These are phyloP conservation scores for Luvunga scandens DNA, from an alignment of 345 rosid species.

Conservation along the genomic window DNA sequence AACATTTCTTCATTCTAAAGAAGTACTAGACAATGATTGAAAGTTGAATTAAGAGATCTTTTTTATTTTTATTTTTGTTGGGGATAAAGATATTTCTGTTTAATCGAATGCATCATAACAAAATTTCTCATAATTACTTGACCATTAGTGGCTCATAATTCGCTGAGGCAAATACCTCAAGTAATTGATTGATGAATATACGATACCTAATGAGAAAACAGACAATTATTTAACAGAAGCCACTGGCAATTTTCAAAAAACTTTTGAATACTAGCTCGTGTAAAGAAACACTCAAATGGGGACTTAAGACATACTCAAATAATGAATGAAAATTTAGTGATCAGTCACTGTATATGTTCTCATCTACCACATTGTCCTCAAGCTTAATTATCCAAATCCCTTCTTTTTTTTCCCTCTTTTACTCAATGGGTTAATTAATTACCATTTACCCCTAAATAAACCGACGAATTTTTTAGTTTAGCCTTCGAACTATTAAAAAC, in stretches of 20 bases:
- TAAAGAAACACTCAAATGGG: not conserved
- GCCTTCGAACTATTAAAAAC: too few relatives aligned
- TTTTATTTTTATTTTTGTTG: not conserved
- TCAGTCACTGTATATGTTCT: too few relatives aligned
- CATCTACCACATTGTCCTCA: not conserved
- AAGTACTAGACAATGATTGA: constrained; percentile 17
- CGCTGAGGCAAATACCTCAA: not conserved
- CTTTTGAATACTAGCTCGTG: not conserved
- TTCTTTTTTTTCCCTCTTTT: too few relatives aligned
- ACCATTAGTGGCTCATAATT: not conserved
- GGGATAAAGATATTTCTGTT: not conserved
- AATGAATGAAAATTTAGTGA: too few relatives aligned
- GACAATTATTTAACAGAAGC: not conserved
- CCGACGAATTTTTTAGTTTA: too few relatives aligned
- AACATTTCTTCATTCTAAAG: constrained; percentile 27
- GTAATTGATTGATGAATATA: not conserved
- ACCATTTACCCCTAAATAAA: too few relatives aligned
- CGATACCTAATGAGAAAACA: not conserved
- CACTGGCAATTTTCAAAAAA: not conserved
- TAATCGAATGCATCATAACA: not conserved
- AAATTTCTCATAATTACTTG: not conserved
- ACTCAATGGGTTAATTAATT: too few relatives aligned
- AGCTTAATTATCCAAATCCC: not conserved
- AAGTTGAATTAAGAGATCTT: not conserved
- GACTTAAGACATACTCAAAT: not conserved